Evolutionary conservation across 352 stramenopile genomes (phyloP).

Genomic region (Globisporangium irregulare): DNA sequence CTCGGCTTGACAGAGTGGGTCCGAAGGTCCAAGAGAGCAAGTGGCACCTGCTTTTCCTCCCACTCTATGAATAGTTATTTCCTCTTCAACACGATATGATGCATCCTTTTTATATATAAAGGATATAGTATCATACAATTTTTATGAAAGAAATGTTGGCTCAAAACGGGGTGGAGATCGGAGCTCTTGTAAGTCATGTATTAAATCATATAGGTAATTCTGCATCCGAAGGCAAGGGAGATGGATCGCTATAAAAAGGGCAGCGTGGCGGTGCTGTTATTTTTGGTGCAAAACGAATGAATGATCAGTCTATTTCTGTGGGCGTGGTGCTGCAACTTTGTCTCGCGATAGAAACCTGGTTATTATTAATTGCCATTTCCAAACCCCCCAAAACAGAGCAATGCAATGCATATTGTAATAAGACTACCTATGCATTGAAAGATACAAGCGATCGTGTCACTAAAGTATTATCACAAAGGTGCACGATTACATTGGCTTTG

Average conservation of each 20-base stretch:
- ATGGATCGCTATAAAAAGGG: neutral
- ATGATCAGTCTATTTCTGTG: neutral
- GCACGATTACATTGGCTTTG: neutral
- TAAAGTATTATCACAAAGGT: neutral
- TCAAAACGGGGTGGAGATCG: neutral
- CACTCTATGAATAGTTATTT: slow-evolving; percentile 2
- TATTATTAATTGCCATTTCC: too few relatives aligned
- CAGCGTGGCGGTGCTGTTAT: neutral
- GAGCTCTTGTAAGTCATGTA: neutral
- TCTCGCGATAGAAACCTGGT: too few relatives aligned
- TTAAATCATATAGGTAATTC: neutral
- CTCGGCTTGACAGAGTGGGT: neutral
- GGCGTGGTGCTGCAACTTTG: neutral
- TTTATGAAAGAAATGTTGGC: neutral
- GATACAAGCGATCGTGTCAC: neutral
- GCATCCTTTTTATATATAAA: neutral
- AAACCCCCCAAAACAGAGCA: too few relatives aligned
- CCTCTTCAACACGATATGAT: neutral
- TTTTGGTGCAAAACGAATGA: neutral
- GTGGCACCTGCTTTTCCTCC: neutral
- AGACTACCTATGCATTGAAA: too few relatives aligned
- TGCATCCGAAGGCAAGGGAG: neutral
- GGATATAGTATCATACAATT: neutral
- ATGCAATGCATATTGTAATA: too few relatives aligned
- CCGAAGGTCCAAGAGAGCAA: slow-evolving; percentile 1